These are phyloP conservation scores for Solanum stenotomum DNA, from an alignment of 257 asterid species.

Conservation along the genomic window DNA sequence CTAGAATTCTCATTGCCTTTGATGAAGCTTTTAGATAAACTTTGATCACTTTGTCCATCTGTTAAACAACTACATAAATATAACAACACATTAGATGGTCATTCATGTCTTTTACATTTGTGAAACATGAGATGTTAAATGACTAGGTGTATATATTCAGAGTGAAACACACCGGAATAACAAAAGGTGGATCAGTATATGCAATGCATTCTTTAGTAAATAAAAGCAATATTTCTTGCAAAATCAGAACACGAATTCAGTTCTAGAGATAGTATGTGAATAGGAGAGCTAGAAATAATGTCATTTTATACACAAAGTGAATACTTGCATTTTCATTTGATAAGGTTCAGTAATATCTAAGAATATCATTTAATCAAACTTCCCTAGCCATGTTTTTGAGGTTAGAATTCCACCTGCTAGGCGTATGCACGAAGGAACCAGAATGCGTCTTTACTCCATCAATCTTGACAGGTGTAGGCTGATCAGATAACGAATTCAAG, in stretches of 20 bases:
- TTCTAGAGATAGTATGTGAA: not conserved
- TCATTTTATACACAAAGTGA: not conserved
- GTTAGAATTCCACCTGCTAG: conserved; percentile 50
- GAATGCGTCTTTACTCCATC: conserved; percentile 21
- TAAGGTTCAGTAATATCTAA: not conserved
- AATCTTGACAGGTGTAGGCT: conserved; percentile 28
- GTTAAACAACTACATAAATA: conserved; percentile 42
- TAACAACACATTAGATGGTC: not conserved
- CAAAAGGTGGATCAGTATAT: not conserved
- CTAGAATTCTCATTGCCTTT: conserved; percentile 5
- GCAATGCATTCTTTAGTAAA: not conserved
- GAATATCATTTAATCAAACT: not conserved
- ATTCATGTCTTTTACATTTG: not conserved
- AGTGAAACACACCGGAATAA: not conserved
- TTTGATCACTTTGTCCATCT: conserved; percentile 26
- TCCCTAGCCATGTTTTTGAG: not conserved
- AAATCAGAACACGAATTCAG: not conserved
- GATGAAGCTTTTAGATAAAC: conserved; percentile 20
- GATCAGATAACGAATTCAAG: conserved; percentile 28
- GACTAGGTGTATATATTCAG: not conserved
- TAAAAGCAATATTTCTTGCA: not conserved
- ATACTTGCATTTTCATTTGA: not conserved
- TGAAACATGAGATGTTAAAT: not conserved
- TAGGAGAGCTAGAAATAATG: not conserved
- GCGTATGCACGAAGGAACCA: conserved; percentile 41